Percentiles rank a stretch among this genome's conserved stretches.
phyloP scores from a whole-genome alignment of 202 grass and related monocot species.

The Zoysia matrella region DNA sequence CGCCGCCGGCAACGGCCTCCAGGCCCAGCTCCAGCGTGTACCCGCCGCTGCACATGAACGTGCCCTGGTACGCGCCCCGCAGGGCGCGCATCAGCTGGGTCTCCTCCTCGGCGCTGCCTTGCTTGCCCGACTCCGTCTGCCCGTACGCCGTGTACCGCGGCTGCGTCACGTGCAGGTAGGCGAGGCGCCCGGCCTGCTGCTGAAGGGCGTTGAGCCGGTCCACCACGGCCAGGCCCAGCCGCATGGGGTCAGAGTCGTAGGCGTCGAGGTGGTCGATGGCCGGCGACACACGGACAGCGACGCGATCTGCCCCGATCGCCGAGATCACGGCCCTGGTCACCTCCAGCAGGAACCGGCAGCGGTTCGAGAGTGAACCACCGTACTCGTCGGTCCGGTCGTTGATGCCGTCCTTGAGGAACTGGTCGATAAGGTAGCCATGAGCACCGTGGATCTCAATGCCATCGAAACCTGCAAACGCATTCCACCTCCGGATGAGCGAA shows the following conservation, averaged over 20 bases:
- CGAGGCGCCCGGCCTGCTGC: conserved; percentile 53
- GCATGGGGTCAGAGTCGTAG: conserved; percentile 71
- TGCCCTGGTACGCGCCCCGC: conserved; percentile 64
- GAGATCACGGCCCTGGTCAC: conserved; percentile 62
- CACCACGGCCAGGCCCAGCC: conserved; percentile 72
- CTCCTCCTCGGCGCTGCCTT: conserved; percentile 85
- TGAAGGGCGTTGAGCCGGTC: conserved; percentile 70
- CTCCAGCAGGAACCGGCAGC: conserved; percentile 74
- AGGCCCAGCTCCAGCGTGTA: conserved; percentile 83
- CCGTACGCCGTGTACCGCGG: conserved; percentile 85
- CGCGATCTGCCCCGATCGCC: conserved; percentile 66
- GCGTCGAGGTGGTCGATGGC: conserved; percentile 96
- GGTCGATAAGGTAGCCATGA: conserved; percentile 95
- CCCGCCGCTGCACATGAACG: conserved; percentile 88
- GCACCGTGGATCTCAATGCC: conserved; percentile 96
- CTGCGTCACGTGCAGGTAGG: conserved; percentile 94
- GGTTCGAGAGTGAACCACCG: conserved; percentile 80
- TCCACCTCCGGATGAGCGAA: conserved; percentile 1
- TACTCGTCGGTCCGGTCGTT: conserved; percentile 85
- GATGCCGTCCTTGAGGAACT: conserved; percentile 96
- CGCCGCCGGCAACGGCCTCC: conserved; percentile 69
- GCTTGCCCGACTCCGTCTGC: conserved; percentile 80
- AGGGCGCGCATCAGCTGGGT: conserved; percentile 64
- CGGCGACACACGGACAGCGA: conserved; percentile 78
- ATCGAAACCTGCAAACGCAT: conserved; percentile 64